phyloP scores from a whole-genome alignment of 805 yeast genomes.

The Jamesozyma hellenica region DNA sequence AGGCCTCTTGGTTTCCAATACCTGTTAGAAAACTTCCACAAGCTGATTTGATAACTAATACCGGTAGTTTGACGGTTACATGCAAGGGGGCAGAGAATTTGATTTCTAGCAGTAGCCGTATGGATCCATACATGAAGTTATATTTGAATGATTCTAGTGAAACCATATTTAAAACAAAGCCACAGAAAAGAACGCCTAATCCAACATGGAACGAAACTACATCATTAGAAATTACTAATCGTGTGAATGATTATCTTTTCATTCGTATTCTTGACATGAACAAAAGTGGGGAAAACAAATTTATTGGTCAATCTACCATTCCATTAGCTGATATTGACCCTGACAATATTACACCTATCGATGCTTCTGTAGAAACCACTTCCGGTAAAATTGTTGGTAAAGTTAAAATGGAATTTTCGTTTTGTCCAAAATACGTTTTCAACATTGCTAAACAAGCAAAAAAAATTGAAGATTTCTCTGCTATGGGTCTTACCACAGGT shows the following conservation, averaged over 20 bases:
- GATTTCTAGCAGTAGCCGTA: slow-evolving; percentile 67
- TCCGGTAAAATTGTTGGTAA: slow-evolving; percentile 43
- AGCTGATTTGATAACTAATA: slow-evolving; percentile 58
- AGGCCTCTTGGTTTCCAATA: slow-evolving; percentile 68
- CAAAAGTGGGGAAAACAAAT: slow-evolving; percentile 73
- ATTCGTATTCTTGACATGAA: slow-evolving; percentile 77
- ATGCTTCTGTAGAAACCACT: slow-evolving; percentile 34
- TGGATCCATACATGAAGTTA: slow-evolving; percentile 75
- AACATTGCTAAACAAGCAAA: slow-evolving; percentile 30
- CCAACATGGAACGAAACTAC: slow-evolving; percentile 75
- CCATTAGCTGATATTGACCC: slow-evolving; percentile 53
- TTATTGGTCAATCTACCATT: slow-evolving; percentile 52
- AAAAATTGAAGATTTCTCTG: slow-evolving; percentile 37
- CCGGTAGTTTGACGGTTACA: slow-evolving; percentile 54
- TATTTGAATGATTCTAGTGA: slow-evolving; percentile 50
- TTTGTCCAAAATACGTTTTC: slow-evolving; percentile 61
- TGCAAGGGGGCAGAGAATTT: slow-evolving; percentile 52
- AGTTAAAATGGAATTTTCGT: slow-evolving; percentile 45
- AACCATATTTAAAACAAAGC: slow-evolving; percentile 57
- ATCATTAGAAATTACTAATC: slow-evolving; percentile 44
- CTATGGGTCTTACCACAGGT: slow-evolving; percentile 41
- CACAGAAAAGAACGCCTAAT: slow-evolving; percentile 68
- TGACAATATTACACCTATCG: slow-evolving; percentile 38
- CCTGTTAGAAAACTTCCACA: slow-evolving; percentile 48
- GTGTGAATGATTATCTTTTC: slow-evolving; percentile 45